These are phyloP conservation scores for Leccinum holopus DNA, from an alignment of 1,284 basidiomycete species.

Conservation along the genomic window DNA sequence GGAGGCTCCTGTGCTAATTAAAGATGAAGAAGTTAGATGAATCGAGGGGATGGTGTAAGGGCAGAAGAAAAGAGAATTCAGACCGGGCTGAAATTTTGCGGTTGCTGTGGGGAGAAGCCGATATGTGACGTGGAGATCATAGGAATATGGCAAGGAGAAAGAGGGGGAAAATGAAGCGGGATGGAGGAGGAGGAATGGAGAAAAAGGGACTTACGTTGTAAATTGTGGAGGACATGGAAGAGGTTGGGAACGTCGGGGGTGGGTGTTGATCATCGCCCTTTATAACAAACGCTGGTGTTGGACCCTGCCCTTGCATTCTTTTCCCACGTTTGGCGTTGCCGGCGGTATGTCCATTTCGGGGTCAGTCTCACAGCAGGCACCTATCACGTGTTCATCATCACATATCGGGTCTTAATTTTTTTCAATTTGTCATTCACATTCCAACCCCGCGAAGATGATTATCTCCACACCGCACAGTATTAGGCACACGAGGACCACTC, in stretches of 20 bases:
- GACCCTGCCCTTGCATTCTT: conserved; percentile 35
- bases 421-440: conserved; percentile 16
- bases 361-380: conserved; percentile 29
- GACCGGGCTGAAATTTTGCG: conserved; percentile 30
- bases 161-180: neutral
- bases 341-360: conserved; percentile 35
- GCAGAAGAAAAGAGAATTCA: conserved; percentile 2
- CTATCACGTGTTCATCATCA: conserved; percentile 27
- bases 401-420: conserved; percentile 22
- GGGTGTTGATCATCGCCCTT: conserved; percentile 41
- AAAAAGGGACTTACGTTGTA: conserved; percentile 43
- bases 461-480: conserved; percentile 13
- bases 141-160: neutral
- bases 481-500: conserved; percentile 3
- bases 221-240: conserved; percentile 46
- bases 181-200: neutral
- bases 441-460: conserved; percentile 24
- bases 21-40: conserved; percentile 21
- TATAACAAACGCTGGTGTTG: conserved; percentile 36
- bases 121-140: neutral
- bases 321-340: conserved; percentile 38
- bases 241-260: conserved; percentile 38
- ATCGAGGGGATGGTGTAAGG: neutral
- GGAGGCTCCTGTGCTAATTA: conserved; percentile 63
- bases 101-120: neutral